Evolutionary conservation across 2,329 filamentous ascomycete species (phyloP).

Genomic region (Ceratocystis papillata): DNA sequence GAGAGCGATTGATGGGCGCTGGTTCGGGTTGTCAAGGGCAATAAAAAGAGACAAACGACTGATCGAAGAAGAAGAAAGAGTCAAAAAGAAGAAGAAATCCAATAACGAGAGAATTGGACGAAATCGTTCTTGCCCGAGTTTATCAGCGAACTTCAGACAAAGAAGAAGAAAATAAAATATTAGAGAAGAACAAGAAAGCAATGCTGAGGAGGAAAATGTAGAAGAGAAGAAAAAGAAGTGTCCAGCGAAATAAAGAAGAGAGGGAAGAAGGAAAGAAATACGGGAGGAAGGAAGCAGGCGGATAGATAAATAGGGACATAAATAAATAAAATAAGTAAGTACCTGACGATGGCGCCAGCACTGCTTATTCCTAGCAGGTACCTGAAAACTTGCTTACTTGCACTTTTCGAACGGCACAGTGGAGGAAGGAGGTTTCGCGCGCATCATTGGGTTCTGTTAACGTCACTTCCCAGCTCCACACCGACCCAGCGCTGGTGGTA

Average conservation of each 20-base stretch:
- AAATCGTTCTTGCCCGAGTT: conserved; percentile 24
- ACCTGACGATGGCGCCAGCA: not conserved
- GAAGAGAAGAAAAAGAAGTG: conserved; percentile 25
- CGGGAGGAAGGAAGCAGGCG: conserved; percentile 4
- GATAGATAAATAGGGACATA: not conserved
- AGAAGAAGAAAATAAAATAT: conserved; percentile 8
- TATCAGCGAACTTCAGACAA: not conserved
- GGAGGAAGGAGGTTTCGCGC: not conserved
- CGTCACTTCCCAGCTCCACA: not conserved
- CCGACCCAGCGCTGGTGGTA: not conserved
- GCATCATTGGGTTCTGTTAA: not conserved
- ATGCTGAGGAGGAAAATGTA: conserved; percentile 31
- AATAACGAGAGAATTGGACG: conserved; percentile 34
- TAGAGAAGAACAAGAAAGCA: conserved; percentile 25
- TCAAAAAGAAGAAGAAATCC: conserved; percentile 29
- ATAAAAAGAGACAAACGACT: not conserved
- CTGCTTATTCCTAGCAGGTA: not conserved
- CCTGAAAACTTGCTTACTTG: not conserved
- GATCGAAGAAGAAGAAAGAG: conserved; percentile 20
- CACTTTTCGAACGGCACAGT: not conserved
- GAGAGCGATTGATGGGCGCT: conserved; percentile 19
- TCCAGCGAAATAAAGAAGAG: conserved; percentile 14
- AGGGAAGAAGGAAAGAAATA: conserved; percentile 19
- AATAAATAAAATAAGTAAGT: not conserved
- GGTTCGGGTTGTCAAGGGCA: conserved; percentile 2